phyloP scores from a whole-genome alignment of 1,284 basidiomycete species.

The Tausonia pullulans region DNA sequence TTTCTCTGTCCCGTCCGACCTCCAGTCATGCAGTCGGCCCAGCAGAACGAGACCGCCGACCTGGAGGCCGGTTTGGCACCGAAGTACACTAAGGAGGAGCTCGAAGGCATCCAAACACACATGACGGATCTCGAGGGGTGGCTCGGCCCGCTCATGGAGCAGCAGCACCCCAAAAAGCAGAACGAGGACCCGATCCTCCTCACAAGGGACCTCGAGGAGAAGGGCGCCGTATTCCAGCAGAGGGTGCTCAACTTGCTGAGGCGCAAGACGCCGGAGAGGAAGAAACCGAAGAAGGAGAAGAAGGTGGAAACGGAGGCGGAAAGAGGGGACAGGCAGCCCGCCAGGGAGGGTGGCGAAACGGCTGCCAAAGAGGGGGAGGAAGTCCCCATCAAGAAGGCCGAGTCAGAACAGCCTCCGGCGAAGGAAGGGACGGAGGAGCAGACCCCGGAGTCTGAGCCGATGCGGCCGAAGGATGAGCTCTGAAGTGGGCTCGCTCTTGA shows the following conservation, averaged over 20 bases:
- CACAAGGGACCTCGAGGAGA: conserved; percentile 66
- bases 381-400: not conserved
- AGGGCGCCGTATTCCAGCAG: conserved; percentile 64
- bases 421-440: not conserved
- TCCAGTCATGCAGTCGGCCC: conserved; percentile 5
- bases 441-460: not conserved
- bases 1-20: not conserved
- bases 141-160: conserved; percentile 64
- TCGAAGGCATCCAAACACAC: conserved; percentile 58
- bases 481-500: not conserved
- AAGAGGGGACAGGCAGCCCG: not conserved
- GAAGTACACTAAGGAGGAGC: conserved; percentile 70
- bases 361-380: not conserved
- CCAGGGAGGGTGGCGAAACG: not conserved
- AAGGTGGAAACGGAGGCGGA: not conserved
- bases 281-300: not conserved
- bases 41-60: conserved; percentile 17
- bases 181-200: conserved; percentile 72
- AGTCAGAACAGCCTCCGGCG: not conserved
- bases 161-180: conserved; percentile 58
- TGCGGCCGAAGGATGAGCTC: conserved; percentile 5
- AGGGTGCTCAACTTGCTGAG: conserved; percentile 40
- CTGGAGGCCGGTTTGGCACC: conserved; percentile 42
- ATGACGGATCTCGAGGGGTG: conserved; percentile 67
- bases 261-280: conserved; percentile 9